Percentiles rank a stretch among this genome's conserved stretches.
These are phyloP conservation scores for Zygoascus sp. DNA, from an alignment of 1,139 yeast species.

Conservation along the genomic window DNA sequence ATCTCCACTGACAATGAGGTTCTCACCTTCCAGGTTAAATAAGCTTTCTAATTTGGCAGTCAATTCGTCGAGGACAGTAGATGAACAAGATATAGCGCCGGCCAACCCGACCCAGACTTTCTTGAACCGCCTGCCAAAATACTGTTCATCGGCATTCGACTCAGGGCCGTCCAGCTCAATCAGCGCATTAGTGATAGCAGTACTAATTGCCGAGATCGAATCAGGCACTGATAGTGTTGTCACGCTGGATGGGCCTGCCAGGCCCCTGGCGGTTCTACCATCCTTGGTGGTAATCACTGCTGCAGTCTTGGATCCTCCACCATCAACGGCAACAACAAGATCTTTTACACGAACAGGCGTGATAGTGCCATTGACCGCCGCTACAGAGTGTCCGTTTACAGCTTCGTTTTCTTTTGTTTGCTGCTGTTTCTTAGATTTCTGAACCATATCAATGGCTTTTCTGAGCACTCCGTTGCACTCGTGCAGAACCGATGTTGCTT, in stretches of 20 bases:
- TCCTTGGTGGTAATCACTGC: conserved; percentile 17
- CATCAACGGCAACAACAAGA: conserved; percentile 18
- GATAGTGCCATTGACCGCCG: neutral
- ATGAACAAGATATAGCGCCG: conserved; percentile 18
- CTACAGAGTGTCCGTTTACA: neutral
- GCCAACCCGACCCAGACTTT: conserved; percentile 24
- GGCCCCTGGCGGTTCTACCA: conserved; percentile 1
- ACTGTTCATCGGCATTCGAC: neutral
- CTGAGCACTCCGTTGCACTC: conserved; percentile 17
- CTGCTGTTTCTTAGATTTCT: neutral
- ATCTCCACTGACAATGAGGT: conserved; percentile 21
- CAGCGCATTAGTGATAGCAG: conserved; percentile 14
- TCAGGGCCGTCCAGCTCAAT: conserved; percentile 5
- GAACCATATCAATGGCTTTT: conserved; percentile 4
- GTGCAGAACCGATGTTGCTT: conserved; percentile 18
- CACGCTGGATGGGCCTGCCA: conserved; percentile 15
- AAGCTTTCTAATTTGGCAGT: conserved; percentile 11
- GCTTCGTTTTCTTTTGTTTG: too few relatives aligned
- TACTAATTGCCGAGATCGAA: conserved; percentile 11
- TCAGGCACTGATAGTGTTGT: conserved; percentile 15
- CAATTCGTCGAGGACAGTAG: conserved; percentile 7
- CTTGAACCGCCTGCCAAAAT: conserved; percentile 11
- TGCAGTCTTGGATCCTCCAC: conserved; percentile 24
- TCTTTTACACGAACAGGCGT: too few relatives aligned
- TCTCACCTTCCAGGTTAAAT: conserved; percentile 9